Evolutionary conservation across 768 basidiomycete genomes (phyloP).

Genomic region (Hydnomerulius pinastri): DNA sequence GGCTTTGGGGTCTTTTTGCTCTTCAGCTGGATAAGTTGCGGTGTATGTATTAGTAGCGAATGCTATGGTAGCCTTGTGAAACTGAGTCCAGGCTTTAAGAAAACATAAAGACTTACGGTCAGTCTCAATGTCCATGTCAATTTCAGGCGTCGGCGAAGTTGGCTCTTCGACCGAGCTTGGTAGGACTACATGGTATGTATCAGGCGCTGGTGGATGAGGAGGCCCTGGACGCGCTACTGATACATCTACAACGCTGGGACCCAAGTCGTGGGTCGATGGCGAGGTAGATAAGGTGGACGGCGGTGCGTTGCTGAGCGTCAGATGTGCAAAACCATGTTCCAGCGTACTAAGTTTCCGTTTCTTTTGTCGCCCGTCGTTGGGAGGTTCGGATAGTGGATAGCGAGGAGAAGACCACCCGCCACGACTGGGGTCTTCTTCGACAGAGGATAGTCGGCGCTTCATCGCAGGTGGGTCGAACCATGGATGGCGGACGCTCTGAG

Average conservation of each 20-base stretch:
- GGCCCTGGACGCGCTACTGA: conserved; percentile 5
- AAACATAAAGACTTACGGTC: conserved; percentile 47
- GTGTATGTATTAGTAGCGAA: conserved; percentile 9
- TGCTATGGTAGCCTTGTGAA: not conserved
- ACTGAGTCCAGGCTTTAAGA: not conserved
- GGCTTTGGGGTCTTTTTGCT: conserved; percentile 27
- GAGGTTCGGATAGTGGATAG: conserved; percentile 28
- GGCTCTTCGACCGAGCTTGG: conserved; percentile 47
- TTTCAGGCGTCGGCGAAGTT: conserved; percentile 43
- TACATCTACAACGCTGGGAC: conserved; percentile 20
- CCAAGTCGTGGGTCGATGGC: not conserved
- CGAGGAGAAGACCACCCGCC: no score
- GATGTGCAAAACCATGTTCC: conserved; percentile 59
- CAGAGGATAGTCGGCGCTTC: conserved; percentile 40
- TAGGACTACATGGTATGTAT: conserved; percentile 16
- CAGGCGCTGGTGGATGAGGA: conserved; percentile 4
- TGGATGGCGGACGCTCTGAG: conserved; percentile 40
- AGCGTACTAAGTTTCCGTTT: conserved; percentile 50
- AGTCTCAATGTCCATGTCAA: conserved; percentile 70
- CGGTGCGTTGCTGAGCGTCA: conserved; percentile 33
- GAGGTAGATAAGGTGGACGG: conserved; percentile 4
- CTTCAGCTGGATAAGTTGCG: conserved; percentile 32
- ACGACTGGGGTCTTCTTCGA: conserved; percentile 18
- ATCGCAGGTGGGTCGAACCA: conserved; percentile 42
- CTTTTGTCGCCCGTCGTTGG: conserved; percentile 49